Base-by-base conservation (phyloP, 306 rosid genomes). In the Heteromeles arbutifolia region DNA sequence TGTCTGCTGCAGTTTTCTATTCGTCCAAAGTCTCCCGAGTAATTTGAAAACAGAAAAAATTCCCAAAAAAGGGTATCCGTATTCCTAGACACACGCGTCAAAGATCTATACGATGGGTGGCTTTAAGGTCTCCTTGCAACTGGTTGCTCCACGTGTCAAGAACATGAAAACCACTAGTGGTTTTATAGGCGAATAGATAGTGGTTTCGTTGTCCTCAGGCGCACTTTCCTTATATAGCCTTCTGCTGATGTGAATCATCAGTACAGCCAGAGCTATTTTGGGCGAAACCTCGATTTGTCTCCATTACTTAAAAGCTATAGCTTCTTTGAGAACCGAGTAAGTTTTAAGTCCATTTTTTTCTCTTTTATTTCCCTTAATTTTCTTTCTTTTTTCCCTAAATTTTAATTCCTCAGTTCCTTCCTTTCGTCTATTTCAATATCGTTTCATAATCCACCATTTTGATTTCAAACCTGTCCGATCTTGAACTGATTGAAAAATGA, bases 161-260 rank as follows among this genome's bases (percentile, higher is more conserved):
- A 9, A 5, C 11, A 5, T 1, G 0, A 44, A 89, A 82, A 79
- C 92, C 82, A 41, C 43, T 11, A 4, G 71, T 44, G 78, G 88
- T 85, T 83, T 86, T 77, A 2, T 0, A 32, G 67, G 15, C 21
- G 11, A 6, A 29, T 25, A 61, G 79, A 62, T 19, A 15, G 86
- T 39, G 77, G 87, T 83, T 89, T 88, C 37, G 22, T 11, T 45
- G 39, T 21, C 74, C 59, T 79, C 72, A 41, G 81, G 24, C 75
- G 73, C 81, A 78, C 91, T 85, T 93, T 90, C 97, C 98, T 80
- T 87, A 86, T 84, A 85, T 89, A 87, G 97, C 67, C 76, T 74
- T 65, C 70, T 82, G 73, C 81, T 80, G 76, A 82, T 84, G 89
- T 63, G 78, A 82, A 69, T 85, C 72, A 50, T 79, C 89, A 81